These are phyloP conservation scores for Aspergillus sojae DNA, from an alignment of 2,329 filamentous ascomycete genomes.

Conservation along the genomic window DNA sequence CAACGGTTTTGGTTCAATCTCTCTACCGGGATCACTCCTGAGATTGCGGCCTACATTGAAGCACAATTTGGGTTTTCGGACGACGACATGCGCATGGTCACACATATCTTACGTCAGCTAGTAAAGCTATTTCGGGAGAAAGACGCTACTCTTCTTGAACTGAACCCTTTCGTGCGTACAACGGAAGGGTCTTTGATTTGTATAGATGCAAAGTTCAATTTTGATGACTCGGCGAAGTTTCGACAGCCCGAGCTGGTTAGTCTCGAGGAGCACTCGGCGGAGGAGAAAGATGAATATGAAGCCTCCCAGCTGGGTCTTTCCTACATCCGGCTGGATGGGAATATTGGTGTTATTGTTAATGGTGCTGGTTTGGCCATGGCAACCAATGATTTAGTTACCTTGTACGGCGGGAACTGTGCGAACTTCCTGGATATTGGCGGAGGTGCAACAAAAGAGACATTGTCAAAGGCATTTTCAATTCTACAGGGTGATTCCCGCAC, in stretches of 20 bases:
- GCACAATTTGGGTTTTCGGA: slow-evolving; percentile 29
- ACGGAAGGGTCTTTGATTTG: slow-evolving; percentile 35
- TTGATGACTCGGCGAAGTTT: slow-evolving; percentile 53
- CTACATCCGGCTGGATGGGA: slow-evolving; percentile 34
- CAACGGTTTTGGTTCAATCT: slow-evolving; percentile 32
- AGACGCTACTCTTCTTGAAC: slow-evolving; percentile 53
- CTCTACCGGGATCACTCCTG: slow-evolving; percentile 26
- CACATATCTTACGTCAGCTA: slow-evolving; percentile 36
- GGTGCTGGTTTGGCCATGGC: slow-evolving; percentile 41
- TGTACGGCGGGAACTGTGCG: slow-evolving; percentile 32
- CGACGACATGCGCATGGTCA: slow-evolving; percentile 26
- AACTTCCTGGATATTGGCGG: slow-evolving; percentile 40
- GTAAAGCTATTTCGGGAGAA: slow-evolving; percentile 44
- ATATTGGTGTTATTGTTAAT: slow-evolving; percentile 39
- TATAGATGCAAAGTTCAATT: slow-evolving; percentile 46
- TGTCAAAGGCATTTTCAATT: slow-evolving; percentile 33
- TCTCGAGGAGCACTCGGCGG: slow-evolving; percentile 38
- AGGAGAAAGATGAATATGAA: slow-evolving; percentile 31
- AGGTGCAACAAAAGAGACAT: slow-evolving; percentile 30
- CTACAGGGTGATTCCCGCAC: slow-evolving; percentile 26
- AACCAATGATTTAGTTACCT: slow-evolving; percentile 34
- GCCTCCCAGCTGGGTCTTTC: slow-evolving; percentile 40
- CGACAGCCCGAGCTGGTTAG: slow-evolving; percentile 47
- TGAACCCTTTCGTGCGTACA: slow-evolving; percentile 41
- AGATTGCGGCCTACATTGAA: slow-evolving; percentile 27